Base-by-base conservation (phyloP, 129 eudicot genomes). In the Flaveria robusta region DNA sequence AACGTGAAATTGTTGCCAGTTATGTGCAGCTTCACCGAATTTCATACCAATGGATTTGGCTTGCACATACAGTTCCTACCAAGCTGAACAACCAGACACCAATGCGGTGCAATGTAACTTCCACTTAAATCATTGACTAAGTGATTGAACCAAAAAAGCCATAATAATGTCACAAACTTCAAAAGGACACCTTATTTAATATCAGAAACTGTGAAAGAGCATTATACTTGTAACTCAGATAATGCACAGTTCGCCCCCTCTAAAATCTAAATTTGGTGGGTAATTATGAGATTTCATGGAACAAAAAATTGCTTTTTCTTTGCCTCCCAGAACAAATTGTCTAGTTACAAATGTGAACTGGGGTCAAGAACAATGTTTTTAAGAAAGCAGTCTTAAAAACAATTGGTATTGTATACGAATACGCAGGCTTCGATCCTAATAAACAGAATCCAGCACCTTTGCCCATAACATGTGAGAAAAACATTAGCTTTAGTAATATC, bases 111-210 rank as follows among this genome's bases (percentile, higher is more conserved):
- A 66, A 65, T 56, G 66, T 46, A 19, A 47, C 77, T 60, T 69
- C 62, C 75, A 52, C 79, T 77, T 52, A 60, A 27, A 7, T 16
- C 69, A 72, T 78, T 18, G 16, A 39, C 67, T 15, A 62, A 1
- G 39, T 69, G 74, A 52, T 39, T 37, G 59, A 60, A 27, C 49
- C 26, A 24, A 71, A 47, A 47, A 79, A 74, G 22, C 59, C 66
- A 79, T 43, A 22, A 54, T 23, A 73, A 79, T 63, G 70, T 74
- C 16, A 51, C 83, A 74, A 64, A 66, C 83, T 81, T 51, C 71
- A 74, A 11, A 52, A 77, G 70, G 43, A 70, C 56, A 29, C 22
- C 55, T 68, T 60, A 9, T 5, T 42, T 13, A 37, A 27, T 31
- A 72, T 54, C 8, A 47, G 29, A 26, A 29, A 41, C 46, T 9